A percentile compares a stretch with the other conserved stretches of the same genome.
phyloP scores from a whole-genome alignment of 2,329 filamentous ascomycete genomes.

The Aspergillus texensis region DNA sequence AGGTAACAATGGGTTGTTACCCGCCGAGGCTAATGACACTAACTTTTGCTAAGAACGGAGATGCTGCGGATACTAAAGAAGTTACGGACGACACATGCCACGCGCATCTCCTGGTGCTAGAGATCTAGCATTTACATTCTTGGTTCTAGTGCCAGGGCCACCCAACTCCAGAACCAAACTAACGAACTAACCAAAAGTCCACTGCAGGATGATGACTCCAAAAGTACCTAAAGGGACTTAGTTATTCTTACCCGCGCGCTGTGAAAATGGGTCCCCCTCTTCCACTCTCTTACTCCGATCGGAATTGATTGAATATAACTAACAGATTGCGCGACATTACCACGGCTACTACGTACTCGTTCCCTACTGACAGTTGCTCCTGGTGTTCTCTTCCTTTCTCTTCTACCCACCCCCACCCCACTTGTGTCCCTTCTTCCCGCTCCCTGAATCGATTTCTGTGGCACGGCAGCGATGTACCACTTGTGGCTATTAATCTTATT shows the following conservation, averaged over 20 bases:
- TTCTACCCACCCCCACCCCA: background rate
- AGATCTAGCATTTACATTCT: constrained; percentile 2
- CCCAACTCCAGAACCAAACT: constrained; percentile 3
- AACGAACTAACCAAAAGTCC: constrained; percentile 13
- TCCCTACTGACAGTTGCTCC: constrained; percentile 10
- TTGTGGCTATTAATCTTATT: constrained; percentile 6
- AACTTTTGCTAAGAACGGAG: constrained; percentile 7
- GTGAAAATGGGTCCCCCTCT: constrained; percentile 14
- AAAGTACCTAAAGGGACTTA: constrained; percentile 12
- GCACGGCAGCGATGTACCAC: constrained; percentile 25
- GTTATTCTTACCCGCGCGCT: constrained; percentile 7
- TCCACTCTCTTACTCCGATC: constrained; percentile 18
- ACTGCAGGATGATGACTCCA: constrained; percentile 20
- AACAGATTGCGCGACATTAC: constrained; percentile 22
- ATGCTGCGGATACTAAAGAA: constrained; percentile 1
- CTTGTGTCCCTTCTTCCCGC: constrained; percentile 6
- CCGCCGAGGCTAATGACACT: constrained; percentile 10
- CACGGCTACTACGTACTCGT: constrained; percentile 3
- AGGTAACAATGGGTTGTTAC: constrained; percentile 5
- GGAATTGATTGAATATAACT: constrained; percentile 24
- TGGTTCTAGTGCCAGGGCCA: constrained; percentile 13
- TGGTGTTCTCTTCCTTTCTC: background rate
- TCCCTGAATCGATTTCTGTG: constrained; percentile 14
- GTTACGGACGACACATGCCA: constrained; percentile 1
- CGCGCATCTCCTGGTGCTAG: background rate